Evolutionary conservation across 176 grass and related monocot species (phyloP), one percentile per base, ranked within the genome.

Genomic region (Zea luxurians): DNA sequence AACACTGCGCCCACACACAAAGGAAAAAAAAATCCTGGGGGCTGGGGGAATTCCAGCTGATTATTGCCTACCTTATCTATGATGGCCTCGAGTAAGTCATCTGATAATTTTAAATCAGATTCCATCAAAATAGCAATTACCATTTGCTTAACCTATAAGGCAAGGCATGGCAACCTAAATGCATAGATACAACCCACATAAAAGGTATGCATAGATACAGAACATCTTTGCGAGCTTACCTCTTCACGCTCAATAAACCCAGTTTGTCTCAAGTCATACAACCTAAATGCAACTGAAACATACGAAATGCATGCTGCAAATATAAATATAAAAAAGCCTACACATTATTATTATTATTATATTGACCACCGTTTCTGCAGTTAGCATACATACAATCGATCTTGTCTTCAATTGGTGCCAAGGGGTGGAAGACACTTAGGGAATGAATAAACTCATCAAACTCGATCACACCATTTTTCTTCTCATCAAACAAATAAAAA

Each of bases 401-500:
- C 89, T 97, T 97, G 50, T 87, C 86, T 47, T 97, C 91, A 10
- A 89, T 35, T 54, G 88, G 86, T 67, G 94, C 84, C 36, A 45
- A 81, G 16, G 94, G 94, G 84, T 97, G 94, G 69, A 97, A 97
- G 61, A 97, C 82, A 73, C 86, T 83, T 2, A 97, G 91, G 36
- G 84, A 75, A 88, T 91, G 94, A 70, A 97, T 86, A 73, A 97
- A 97, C 55, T 97, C 94, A 21, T 97, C 88, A 82, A 97, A 97
- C 8, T 86, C 91, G 46, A 97, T 91, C 7, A 91, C 94, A 21
- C 94, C 94, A 84, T 91, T 88, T 89, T 83, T 97, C 76, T 91
- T 97, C 57, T 97, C 94, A 73, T 97, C 89, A 70, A 93, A 97
- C 69, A 97, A 81, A 93, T 91, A 2, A 79, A 97, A 97, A 54